phyloP scores from a whole-genome alignment of 352 stramenopile species.

The Pythium pectinolyticum region DNA sequence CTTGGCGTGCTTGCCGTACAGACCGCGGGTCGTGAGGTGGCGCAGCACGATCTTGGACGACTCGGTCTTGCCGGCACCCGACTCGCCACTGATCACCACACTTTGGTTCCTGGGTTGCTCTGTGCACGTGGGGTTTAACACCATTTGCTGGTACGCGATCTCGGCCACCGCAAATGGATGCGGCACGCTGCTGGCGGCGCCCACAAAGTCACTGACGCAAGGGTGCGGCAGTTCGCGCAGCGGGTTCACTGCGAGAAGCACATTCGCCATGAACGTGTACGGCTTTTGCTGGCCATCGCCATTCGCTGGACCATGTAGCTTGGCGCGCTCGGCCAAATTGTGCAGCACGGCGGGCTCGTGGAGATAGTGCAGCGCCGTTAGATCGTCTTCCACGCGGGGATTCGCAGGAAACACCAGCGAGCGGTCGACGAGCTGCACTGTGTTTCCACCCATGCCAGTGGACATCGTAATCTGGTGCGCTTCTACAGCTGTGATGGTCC shows the following conservation, averaged over 20 bases:
- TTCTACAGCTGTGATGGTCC: conserved; percentile 81
- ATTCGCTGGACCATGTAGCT: conserved; percentile 76
- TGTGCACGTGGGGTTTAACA: conserved; percentile 84
- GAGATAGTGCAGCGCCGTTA: conserved; percentile 95
- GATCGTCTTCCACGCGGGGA: conserved; percentile 87
- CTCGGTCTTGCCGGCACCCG: conserved; percentile 88
- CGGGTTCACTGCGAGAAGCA: conserved; percentile 92
- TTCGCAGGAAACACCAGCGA: conserved; percentile 70
- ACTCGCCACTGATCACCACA: conserved; percentile 86
- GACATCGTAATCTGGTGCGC: conserved; percentile 85
- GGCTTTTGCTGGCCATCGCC: conserved; percentile 61
- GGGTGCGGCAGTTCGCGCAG: conserved; percentile 83
- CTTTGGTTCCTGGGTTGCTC: conserved; percentile 87
- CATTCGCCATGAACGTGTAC: conserved; percentile 94
- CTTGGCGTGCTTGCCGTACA: conserved; percentile 85
- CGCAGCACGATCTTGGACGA: conserved; percentile 90
- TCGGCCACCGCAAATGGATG: conserved; percentile 89
- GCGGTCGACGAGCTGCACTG: conserved; percentile 86
- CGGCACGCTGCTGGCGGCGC: conserved; percentile 65
- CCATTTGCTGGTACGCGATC: conserved; percentile 92
- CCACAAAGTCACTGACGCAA: conserved; percentile 73
- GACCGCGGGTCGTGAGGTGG: conserved; percentile 81
- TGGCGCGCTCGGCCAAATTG: conserved; percentile 92
- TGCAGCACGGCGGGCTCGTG: conserved; percentile 95
- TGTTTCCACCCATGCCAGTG: conserved; percentile 76